These are phyloP conservation scores for Shiraia sp. DNA, from an alignment of 2,329 filamentous ascomycete species.

Conservation along the genomic window DNA sequence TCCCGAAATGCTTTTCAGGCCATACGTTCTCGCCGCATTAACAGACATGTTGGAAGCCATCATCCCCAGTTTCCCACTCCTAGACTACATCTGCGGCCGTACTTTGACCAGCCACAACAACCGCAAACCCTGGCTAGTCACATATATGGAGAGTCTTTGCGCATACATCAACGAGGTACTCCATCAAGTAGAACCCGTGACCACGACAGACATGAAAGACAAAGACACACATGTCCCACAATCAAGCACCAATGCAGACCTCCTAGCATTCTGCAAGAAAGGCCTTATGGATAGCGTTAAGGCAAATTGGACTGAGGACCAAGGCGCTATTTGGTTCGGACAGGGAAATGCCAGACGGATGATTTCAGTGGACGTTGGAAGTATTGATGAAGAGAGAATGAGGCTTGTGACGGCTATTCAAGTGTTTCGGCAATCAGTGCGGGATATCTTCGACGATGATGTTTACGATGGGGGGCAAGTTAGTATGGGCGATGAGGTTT, in stretches of 20 bases:
- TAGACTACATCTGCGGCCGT: constrained; percentile 54
- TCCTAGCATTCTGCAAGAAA: constrained; percentile 38
- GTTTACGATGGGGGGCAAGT: too few relatives aligned
- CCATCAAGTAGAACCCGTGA: constrained; percentile 19
- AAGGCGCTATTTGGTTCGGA: constrained; percentile 50
- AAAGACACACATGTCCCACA: constrained; percentile 6
- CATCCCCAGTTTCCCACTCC: constrained; percentile 44
- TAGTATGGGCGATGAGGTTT: constrained; percentile 3
- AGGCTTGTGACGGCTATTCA: constrained; percentile 21
- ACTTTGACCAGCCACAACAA: constrained; percentile 2
- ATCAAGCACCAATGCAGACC: constrained; percentile 4
- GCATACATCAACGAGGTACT: constrained; percentile 37
- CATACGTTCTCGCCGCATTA: constrained; percentile 46
- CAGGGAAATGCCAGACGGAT: constrained; percentile 51
- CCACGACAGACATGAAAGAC: constrained; percentile 18
- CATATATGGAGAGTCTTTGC: constrained; percentile 47
- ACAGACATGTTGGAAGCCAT: constrained; percentile 48
- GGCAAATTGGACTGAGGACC: constrained; percentile 50
- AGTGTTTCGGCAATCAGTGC: constrained; percentile 12
- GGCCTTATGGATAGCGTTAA: constrained; percentile 51
- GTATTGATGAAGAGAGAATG: constrained; percentile 32
- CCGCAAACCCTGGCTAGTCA: constrained; percentile 33
- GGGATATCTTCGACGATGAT: too few relatives aligned
- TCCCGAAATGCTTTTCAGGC: constrained; percentile 41
- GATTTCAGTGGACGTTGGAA: constrained; percentile 45